Base-by-base conservation (phyloP, 1,284 basidiomycete genomes). In the Laetiporus sulphureus region DNA sequence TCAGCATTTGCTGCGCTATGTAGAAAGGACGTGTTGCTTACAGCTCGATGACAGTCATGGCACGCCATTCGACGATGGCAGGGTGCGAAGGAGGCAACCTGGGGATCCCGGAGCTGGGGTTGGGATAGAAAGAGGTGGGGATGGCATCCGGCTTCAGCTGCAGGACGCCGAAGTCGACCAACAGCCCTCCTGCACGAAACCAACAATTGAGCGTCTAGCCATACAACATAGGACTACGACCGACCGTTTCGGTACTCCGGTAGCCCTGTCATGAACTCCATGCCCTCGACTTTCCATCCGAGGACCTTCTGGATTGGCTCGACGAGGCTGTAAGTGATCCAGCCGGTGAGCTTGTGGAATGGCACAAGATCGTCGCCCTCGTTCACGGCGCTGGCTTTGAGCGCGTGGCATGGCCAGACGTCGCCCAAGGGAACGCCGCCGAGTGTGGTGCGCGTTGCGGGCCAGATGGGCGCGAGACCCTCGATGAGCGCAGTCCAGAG, bases 291-390 rank as follows among this genome's bases (percentile, higher is more conserved):
- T 37, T 69, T 67, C 91, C 92, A 97, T 1, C 75, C 72, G 3
- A 93, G 70, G 1, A 83, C 67, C 48, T 73, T 79, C 61, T 91
- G 75, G 34, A 95, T 76, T 5, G 87, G 83, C 57, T 94, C 90
- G 23, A 94, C 69, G 13, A 95, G 71, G 47, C 83, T 89, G 64
- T 95, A 95, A 12, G 87, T 84, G 44, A 89, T 74, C 94, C 95
- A 98, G 49, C 91, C 88, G 0, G 89, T 90, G 36, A 98, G 73
- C 60, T 97, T 98, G 68, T 98, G 94, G 71, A 97, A 98, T 0
- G 91, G 88, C 3, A 97, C 91, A 30, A 91, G 69, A 46, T 81
- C 72, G 46, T 83, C 79, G 36, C 78, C 80, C 50, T 80, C 73
- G 20, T 53, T 50, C 12, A 51, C 48, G 3, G 60, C 59, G 3